Conservation (phyloP, 106 monocot genomes). For the Dendrobium officinale region DNA sequence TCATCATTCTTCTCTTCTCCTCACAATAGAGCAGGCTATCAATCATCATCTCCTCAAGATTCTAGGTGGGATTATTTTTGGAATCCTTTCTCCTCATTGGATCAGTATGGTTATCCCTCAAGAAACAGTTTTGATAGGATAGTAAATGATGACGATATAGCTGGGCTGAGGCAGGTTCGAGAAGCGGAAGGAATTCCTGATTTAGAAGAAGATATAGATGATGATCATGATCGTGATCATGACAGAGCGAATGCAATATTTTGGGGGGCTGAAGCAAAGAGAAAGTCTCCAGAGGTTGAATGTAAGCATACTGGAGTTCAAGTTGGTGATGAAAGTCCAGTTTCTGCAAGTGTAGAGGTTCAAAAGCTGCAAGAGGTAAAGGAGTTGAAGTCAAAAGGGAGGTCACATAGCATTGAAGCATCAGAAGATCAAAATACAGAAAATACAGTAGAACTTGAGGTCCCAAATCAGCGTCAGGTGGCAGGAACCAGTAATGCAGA, state of each 20-base stretch:
- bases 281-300: conserved; percentile 5
- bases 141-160: conserved; percentile 31
- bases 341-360: not conserved
- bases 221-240: conserved; percentile 4
- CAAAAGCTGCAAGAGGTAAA: conserved; percentile 22
- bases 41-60: conserved; percentile 44
- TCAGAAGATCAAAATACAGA: conserved; percentile 17
- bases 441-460: conserved; percentile 21
- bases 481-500: conserved; percentile 21
- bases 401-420: conserved; percentile 13
- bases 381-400: conserved; percentile 23
- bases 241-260: not conserved
- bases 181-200: conserved; percentile 77
- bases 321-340: conserved; percentile 7
- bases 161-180: conserved; percentile 37
- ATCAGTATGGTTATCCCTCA: conserved; percentile 25
- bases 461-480: conserved; percentile 19
- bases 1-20: conserved; percentile 36
- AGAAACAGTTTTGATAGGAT: conserved; percentile 22
- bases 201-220: conserved; percentile 47
- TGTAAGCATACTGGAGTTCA: conserved; percentile 5
- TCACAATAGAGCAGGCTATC: conserved; percentile 25
- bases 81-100: conserved; percentile 65
- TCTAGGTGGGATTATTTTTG: conserved; percentile 68
- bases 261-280: conserved; percentile 6